phyloP scores from a whole-genome alignment of 768 basidiomycete genomes.

The Pisolithus orientalis region DNA sequence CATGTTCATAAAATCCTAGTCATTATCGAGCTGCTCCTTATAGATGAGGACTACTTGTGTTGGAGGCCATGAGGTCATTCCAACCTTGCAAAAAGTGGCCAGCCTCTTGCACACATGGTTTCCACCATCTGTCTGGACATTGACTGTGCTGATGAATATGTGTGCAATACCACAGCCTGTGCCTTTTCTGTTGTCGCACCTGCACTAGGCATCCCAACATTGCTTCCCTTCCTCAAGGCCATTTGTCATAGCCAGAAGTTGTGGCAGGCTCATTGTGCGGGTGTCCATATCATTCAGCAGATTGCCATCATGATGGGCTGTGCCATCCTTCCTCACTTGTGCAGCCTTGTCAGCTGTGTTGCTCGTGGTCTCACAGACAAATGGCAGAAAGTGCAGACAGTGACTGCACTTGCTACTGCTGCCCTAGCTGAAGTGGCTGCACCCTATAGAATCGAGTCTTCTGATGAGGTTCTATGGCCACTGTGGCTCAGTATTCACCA shows the following conservation, averaged over 20 bases:
- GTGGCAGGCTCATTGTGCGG: slow-evolving; percentile 99
- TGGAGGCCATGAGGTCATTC: slow-evolving; percentile 98
- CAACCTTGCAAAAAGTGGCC: slow-evolving; percentile 95
- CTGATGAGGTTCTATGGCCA: slow-evolving; percentile 87
- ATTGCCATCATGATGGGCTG: slow-evolving; percentile 99
- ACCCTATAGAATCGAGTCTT: slow-evolving; percentile 99
- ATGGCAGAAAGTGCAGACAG: too few relatives aligned
- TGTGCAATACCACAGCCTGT: slow-evolving; percentile 97
- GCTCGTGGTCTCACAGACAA: too few relatives aligned
- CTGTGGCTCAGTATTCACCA: slow-evolving; percentile 64
- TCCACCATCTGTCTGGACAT: slow-evolving; percentile 99
- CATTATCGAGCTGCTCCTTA: slow-evolving; percentile 97
- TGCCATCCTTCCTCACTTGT: slow-evolving; percentile 92
- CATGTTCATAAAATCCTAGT: slow-evolving; percentile 99
- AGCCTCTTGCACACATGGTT: slow-evolving; percentile 99
- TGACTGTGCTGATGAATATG: slow-evolving; percentile 98
- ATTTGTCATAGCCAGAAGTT: slow-evolving; percentile 99
- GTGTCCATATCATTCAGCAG: slow-evolving; percentile 98
- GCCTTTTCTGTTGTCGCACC: slow-evolving; percentile 99
- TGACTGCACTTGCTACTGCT: slow-evolving; percentile 49
- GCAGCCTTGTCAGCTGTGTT: slow-evolving; percentile 19
- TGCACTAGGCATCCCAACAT: slow-evolving; percentile 93
- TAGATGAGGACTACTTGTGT: slow-evolving; percentile 98
- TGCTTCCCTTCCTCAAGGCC: slow-evolving; percentile 96
- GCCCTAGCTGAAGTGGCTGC: slow-evolving; percentile 96